Percentiles rank a stretch among this genome's conserved stretches.
These are phyloP conservation scores for Tilletia walkeri DNA, from an alignment of 1,284 basidiomycete genomes.

Conservation along the genomic window DNA sequence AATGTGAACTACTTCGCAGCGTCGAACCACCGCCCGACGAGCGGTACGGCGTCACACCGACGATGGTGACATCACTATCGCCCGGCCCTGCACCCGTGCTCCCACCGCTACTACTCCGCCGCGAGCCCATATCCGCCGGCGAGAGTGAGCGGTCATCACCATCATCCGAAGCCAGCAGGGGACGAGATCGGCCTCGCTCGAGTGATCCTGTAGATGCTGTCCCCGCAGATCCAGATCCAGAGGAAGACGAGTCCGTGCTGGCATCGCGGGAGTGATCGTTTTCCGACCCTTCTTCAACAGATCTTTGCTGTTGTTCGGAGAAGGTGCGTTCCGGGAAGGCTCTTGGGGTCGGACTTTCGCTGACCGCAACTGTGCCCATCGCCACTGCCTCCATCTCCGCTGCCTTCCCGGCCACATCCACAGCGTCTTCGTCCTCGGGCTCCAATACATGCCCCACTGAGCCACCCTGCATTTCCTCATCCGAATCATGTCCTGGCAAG, in stretches of 20 bases:
- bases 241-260: neutral
- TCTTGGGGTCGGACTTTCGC: neutral
- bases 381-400: no score
- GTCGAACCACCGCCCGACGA: neutral
- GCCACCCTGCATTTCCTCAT: neutral
- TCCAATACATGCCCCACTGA: no score
- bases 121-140: slow-evolving; percentile 1
- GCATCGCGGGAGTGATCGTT: neutral
- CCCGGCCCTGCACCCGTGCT: neutral
- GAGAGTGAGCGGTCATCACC: slow-evolving; percentile 10
- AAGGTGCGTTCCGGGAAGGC: neutral
- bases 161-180: neutral
- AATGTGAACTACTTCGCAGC: no score
- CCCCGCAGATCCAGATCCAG: neutral
- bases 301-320: neutral
- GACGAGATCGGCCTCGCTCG: neutral
- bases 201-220: neutral
- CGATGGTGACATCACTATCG: slow-evolving; percentile 14
- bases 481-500: neutral
- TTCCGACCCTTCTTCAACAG: neutral
- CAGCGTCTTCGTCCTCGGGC: neutral
- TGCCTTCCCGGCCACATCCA: no score
- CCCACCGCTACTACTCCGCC: slow-evolving; percentile 8
- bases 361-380: neutral
- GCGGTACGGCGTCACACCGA: slow-evolving; percentile 2